A percentile compares a stretch with the other conserved stretches of the same genome.
phyloP scores from a whole-genome alignment of 1,284 basidiomycete genomes.

The Bondarzewia mesenterica region DNA sequence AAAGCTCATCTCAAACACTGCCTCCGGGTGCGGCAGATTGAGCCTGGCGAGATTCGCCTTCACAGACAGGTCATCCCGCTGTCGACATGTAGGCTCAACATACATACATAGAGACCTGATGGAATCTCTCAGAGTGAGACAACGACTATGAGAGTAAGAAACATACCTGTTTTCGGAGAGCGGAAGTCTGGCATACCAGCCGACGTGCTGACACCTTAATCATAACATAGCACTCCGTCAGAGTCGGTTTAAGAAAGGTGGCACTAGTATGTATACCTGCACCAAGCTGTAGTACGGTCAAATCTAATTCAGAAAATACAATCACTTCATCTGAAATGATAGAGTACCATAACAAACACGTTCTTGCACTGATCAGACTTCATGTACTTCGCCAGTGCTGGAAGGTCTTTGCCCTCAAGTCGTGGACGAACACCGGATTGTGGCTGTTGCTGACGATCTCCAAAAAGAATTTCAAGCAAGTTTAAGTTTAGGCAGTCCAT shows the following conservation, averaged over 20 bases:
- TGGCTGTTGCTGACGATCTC: not conserved
- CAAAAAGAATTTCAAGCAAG: not conserved
- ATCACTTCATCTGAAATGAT: not conserved
- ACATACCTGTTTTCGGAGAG: slow-evolving; percentile 64
- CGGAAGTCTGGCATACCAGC: slow-evolving; percentile 80
- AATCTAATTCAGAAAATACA: not conserved
- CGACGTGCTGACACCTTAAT: slow-evolving; percentile 63
- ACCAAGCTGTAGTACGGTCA: slow-evolving; percentile 13
- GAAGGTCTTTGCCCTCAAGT: slow-evolving; percentile 29
- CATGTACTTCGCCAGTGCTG: slow-evolving; percentile 58
- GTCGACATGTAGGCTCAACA: not conserved
- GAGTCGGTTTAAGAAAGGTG: slow-evolving; percentile 1
- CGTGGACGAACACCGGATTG: not conserved
- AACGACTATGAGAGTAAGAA: not conserved
- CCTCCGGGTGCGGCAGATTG: slow-evolving; percentile 72
- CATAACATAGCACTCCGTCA: not conserved
- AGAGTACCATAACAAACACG: slow-evolving; percentile 66
- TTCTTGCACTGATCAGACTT: slow-evolving; percentile 57
- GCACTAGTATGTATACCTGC: slow-evolving; percentile 20
- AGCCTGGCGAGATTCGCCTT: slow-evolving; percentile 70
- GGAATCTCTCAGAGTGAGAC: not conserved
- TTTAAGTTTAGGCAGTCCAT: not conserved
- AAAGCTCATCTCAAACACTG: slow-evolving; percentile 73
- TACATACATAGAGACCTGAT: not conserved
- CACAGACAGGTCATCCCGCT: not conserved